phyloP scores from a whole-genome alignment of 2,329 filamentous ascomycete genomes.

The Drechslera avenae region DNA sequence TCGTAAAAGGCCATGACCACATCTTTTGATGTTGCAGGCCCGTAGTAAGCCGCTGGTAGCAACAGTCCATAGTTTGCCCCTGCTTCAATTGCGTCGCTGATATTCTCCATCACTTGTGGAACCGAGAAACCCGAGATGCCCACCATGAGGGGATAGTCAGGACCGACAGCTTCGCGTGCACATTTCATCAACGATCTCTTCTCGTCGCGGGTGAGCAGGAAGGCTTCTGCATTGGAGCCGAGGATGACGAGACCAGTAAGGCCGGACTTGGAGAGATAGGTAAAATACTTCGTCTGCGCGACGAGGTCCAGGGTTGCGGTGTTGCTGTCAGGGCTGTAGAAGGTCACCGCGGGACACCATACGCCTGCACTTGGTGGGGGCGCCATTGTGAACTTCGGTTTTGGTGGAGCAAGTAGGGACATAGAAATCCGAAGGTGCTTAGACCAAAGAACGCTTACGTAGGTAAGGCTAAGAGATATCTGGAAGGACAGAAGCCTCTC shows the following conservation, averaged over 20 bases:
- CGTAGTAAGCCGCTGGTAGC: conserved; percentile 54
- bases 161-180: conserved; percentile 51
- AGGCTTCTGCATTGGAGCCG: conserved; percentile 55
- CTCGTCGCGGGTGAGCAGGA: conserved; percentile 53
- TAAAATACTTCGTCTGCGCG: conserved; percentile 52
- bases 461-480: too few species aligned
- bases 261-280: conserved; percentile 51
- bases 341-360: conserved; percentile 52
- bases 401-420: too few species aligned
- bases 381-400: conserved; percentile 10
- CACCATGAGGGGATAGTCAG: conserved; percentile 52
- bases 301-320: conserved; percentile 50
- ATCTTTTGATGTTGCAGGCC: conserved; percentile 49
- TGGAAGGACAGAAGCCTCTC: too few species aligned
- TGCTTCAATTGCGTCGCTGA: conserved; percentile 49
- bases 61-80: conserved; percentile 53
- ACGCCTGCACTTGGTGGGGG: conserved; percentile 32
- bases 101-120: conserved; percentile 51
- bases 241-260: conserved; percentile 54
- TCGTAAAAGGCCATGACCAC: conserved; percentile 52
- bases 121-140: conserved; percentile 53
- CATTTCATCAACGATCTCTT: conserved; percentile 47
- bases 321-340: conserved; percentile 48
- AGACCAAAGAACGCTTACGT: too few species aligned
- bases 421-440: too few species aligned